Conservation (phyloP, 768 basidiomycete genomes). For the Rhizopogon roseolus region DNA sequence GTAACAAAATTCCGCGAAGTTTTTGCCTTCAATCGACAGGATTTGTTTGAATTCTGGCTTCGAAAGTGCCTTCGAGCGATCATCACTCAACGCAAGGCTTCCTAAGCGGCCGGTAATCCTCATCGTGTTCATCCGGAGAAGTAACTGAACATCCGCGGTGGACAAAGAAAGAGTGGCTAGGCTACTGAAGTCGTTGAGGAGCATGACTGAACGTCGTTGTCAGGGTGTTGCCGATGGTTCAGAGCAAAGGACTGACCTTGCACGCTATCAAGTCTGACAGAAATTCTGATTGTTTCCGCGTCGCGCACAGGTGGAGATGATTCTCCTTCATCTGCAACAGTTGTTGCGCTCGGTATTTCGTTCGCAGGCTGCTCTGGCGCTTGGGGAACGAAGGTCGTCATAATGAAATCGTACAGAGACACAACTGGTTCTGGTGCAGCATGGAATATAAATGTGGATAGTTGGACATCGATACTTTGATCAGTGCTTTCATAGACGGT, state of each 20-base stretch:
- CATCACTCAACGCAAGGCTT: slow-evolving; percentile 76
- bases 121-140: slow-evolving; percentile 69
- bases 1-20: slow-evolving; percentile 92
- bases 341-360: slow-evolving; percentile 5
- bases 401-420: slow-evolving; percentile 91
- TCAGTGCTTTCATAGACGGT: slow-evolving; percentile 79
- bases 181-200: slow-evolving; percentile 64
- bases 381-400: slow-evolving; percentile 87
- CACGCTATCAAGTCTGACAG: slow-evolving; percentile 80
- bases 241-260: slow-evolving; percentile 47
- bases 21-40: slow-evolving; percentile 88
- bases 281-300: slow-evolving; percentile 68
- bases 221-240: slow-evolving; percentile 1
- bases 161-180: slow-evolving; percentile 88
- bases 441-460: slow-evolving; percentile 88
- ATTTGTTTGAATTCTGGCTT: slow-evolving; percentile 76
- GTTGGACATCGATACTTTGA: slow-evolving; percentile 79
- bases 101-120: slow-evolving; percentile 79
- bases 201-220: slow-evolving; percentile 47
- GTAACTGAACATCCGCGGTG: slow-evolving; percentile 80
- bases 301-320: slow-evolving; percentile 5
- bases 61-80: slow-evolving; percentile 47
- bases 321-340: background rate
- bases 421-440: slow-evolving; percentile 89
- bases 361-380: slow-evolving; percentile 6